Conservation (phyloP, 148 eudicot species). For the Simmondsia chinensis region DNA sequence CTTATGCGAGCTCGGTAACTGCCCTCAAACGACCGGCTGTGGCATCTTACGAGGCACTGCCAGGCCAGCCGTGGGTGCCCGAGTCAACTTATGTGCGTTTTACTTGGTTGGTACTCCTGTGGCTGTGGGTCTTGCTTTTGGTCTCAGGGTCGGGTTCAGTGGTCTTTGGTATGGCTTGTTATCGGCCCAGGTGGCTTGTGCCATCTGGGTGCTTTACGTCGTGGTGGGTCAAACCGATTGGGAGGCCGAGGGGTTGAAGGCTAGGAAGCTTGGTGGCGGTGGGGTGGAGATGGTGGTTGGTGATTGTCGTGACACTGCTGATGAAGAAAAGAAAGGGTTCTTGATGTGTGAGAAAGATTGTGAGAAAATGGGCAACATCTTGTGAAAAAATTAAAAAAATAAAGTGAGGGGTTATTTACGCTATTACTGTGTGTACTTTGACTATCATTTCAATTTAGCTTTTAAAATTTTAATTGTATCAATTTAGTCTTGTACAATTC, state of each 20-base stretch:
- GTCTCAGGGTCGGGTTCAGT: conserved; percentile 46
- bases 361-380: no score
- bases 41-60: conserved; percentile 90
- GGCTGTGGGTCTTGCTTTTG: conserved; percentile 74
- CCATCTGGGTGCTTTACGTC: conserved; percentile 39
- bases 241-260: conserved; percentile 70
- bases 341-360: no score
- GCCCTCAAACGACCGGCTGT: conserved; percentile 96
- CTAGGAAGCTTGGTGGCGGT: conserved; percentile 39
- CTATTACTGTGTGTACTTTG: no score
- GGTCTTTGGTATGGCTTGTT: conserved; percentile 89
- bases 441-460: no score
- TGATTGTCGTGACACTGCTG: conserved; percentile 9
- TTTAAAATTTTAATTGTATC: no score
- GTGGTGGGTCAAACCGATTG: conserved; percentile 64
- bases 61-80: conserved; percentile 77
- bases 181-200: conserved; percentile 79
- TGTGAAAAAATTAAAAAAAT: no score
- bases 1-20: conserved; percentile 88
- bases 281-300: conserved; percentile 15
- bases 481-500: no score
- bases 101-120: conserved; percentile 88
- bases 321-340: conserved; percentile 26
- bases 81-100: conserved; percentile 73
- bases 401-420: no score